Evolutionary conservation across 2,329 filamentous ascomycete genomes (phyloP).

Genomic region (Aspergillus novofumigatus): DNA sequence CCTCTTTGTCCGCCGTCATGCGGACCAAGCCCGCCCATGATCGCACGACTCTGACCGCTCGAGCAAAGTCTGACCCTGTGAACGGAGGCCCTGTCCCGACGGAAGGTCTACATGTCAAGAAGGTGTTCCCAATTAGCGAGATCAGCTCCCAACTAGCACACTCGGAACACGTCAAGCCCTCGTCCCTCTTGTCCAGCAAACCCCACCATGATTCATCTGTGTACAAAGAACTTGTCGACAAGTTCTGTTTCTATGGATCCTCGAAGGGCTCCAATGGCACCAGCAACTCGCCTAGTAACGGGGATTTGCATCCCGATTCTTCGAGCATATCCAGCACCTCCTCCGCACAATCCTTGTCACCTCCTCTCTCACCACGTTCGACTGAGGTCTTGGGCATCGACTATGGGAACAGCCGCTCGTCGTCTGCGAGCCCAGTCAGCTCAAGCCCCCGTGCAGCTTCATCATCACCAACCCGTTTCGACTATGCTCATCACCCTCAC

Average conservation of each 20-base stretch:
- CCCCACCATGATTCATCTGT: slow-evolving; percentile 77
- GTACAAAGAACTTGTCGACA: slow-evolving; percentile 95
- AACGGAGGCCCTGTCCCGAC: slow-evolving; percentile 9
- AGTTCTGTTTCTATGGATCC: slow-evolving; percentile 84
- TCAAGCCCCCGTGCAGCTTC: slow-evolving; percentile 26
- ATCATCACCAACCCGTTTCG: slow-evolving; percentile 36
- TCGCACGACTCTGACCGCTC: slow-evolving; percentile 52
- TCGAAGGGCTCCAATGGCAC: slow-evolving; percentile 33
- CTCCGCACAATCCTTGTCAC: slow-evolving; percentile 18
- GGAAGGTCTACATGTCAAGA: slow-evolving; percentile 10
- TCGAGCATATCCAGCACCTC: neutral
- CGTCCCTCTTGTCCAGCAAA: slow-evolving; percentile 56
- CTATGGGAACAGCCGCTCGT: slow-evolving; percentile 38
- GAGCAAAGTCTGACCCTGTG: slow-evolving; percentile 44
- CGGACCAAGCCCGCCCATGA: slow-evolving; percentile 62
- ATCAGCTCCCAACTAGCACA: slow-evolving; percentile 9
- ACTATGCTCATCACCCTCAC: slow-evolving; percentile 40
- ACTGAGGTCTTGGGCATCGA: slow-evolving; percentile 9
- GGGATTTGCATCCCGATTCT: neutral
- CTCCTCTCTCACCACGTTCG: slow-evolving; percentile 23
- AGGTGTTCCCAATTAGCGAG: slow-evolving; percentile 18
- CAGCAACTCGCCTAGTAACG: neutral
- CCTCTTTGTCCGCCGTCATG: slow-evolving; percentile 81
- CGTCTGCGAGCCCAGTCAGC: slow-evolving; percentile 37
- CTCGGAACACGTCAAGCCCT: slow-evolving; percentile 41